Conservation (phyloP, 2,329 filamentous ascomycete genomes). For the Trichoderma sp. region DNA sequence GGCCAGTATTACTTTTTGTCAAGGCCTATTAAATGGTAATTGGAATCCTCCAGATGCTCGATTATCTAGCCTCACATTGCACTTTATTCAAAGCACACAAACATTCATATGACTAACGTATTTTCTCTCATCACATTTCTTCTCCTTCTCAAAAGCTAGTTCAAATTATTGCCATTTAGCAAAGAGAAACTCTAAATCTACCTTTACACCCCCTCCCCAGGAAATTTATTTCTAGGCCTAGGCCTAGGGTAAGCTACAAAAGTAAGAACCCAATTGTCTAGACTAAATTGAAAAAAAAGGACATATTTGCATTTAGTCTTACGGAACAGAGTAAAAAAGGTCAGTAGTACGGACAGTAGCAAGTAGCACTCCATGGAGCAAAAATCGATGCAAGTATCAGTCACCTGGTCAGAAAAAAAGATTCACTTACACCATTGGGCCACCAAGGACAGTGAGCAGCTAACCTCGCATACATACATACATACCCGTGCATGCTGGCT, state of each 20-base stretch:
- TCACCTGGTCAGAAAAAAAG: background rate
- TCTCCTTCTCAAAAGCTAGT: background rate
- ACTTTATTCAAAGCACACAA: background rate
- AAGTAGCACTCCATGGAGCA: background rate
- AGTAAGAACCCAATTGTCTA: background rate
- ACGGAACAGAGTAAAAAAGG: background rate
- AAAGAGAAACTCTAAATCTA: background rate
- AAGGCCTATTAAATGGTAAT: no score
- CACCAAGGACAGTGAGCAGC: background rate
- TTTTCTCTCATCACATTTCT: no score
- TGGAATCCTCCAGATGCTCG: background rate
- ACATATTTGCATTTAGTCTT: background rate
- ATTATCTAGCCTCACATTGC: background rate
- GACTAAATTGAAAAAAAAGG: background rate
- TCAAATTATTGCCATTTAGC: background rate
- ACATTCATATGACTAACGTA: background rate
- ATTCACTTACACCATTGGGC: background rate
- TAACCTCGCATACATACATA: background rate
- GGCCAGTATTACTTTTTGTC: no score
- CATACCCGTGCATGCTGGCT: background rate
- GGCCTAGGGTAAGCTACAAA: background rate
- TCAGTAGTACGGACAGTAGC: background rate
- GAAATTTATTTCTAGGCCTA: background rate
- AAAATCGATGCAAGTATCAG: background rate
- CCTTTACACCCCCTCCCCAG: background rate